A percentile compares a stretch with the other conserved stretches of the same genome.
phyloP scores from a whole-genome alignment of 345 rosid species.

The Linum lewisii region DNA sequence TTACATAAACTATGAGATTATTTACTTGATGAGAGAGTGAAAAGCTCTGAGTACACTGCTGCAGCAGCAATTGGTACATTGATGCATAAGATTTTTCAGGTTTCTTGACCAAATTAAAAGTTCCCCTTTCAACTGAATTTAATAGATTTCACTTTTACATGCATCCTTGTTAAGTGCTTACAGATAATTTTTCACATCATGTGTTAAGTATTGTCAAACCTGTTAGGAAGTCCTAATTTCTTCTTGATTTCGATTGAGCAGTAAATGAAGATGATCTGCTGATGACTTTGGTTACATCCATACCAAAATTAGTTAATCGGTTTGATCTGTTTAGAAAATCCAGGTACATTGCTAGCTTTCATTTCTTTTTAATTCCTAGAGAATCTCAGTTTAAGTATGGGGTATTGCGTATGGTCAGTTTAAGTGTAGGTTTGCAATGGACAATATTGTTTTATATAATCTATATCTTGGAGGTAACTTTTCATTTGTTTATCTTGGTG shows the following conservation, averaged over 20 bases:
- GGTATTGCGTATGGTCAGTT: too few relatives aligned
- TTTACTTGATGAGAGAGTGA: conserved; percentile 90
- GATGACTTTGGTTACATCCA: conserved; percentile 51
- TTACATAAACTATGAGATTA: conserved; percentile 50
- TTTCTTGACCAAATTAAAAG: conserved; percentile 18
- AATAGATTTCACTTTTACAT: background rate
- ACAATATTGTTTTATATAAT: too few relatives aligned
- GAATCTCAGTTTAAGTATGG: too few relatives aligned
- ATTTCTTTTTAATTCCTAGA: background rate
- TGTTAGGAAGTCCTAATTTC: conserved; percentile 16
- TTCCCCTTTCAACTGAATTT: background rate
- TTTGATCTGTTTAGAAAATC: too few relatives aligned
- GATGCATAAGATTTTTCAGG: too few relatives aligned
- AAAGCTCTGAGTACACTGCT: conserved; percentile 55
- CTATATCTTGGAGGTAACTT: too few relatives aligned
- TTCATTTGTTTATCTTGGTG: too few relatives aligned
- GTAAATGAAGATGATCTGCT: conserved; percentile 64
- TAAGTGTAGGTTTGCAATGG: too few relatives aligned
- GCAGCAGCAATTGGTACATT: conserved; percentile 83
- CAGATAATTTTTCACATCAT: conserved; percentile 8
- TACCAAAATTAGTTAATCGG: conserved; percentile 70
- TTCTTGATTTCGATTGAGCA: conserved; percentile 29
- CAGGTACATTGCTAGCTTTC: conserved; percentile 25
- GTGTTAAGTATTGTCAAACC: conserved; percentile 3
- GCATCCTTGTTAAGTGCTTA: background rate